phyloP scores from a whole-genome alignment of 2,329 filamentous ascomycete genomes.

The Trichoderma breve region DNA sequence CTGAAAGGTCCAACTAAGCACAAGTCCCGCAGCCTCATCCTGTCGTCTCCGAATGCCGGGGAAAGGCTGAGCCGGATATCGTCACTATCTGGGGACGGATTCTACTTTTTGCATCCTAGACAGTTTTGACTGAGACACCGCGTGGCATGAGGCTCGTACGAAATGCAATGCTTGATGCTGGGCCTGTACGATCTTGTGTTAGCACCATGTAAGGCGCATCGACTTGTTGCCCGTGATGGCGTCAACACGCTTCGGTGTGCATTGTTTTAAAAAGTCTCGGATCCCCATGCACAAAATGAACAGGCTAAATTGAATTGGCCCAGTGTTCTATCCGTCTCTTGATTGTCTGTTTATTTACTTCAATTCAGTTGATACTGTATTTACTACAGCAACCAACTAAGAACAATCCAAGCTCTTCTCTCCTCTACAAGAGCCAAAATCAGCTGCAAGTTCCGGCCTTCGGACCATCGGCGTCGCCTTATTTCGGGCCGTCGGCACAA shows the following conservation, averaged over 20 bases:
- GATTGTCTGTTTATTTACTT: not conserved
- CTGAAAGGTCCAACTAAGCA: not conserved
- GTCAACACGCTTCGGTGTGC: not conserved
- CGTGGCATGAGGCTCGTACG: not conserved
- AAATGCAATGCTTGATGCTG: not conserved
- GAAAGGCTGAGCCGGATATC: not conserved
- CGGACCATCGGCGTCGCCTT: slow-evolving; percentile 4
- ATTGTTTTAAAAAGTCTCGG: not conserved
- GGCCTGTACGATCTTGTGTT: not conserved
- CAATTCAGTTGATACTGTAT: not conserved
- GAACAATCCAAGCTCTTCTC: not conserved
- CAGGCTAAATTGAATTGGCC: not conserved
- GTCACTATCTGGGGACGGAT: not conserved
- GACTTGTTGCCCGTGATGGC: not conserved
- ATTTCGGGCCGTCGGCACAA: slow-evolving; percentile 9
- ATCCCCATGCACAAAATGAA: not conserved
- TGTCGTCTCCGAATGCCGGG: slow-evolving; percentile 1
- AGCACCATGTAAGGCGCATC: not conserved
- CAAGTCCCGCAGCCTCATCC: not conserved
- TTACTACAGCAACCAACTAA: not conserved
- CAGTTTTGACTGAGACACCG: not conserved
- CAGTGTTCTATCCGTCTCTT: not conserved
- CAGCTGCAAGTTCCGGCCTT: not conserved
- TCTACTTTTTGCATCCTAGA: slow-evolving; percentile 8
- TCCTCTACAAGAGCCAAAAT: not conserved